phyloP scores from a whole-genome alignment of 1,139 yeast species.

The Arxiozyma slooffiae region DNA sequence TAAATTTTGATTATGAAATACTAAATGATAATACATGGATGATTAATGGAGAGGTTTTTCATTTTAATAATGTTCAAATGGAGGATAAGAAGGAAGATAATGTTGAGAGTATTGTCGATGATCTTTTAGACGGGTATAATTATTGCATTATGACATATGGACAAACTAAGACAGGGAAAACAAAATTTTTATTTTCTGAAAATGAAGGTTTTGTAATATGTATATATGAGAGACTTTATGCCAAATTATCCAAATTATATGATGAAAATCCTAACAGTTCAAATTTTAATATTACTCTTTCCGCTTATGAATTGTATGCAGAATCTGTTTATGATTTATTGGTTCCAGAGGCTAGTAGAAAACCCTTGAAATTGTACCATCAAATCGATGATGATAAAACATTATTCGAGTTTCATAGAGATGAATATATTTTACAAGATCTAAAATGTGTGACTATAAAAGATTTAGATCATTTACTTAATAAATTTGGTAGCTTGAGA shows the following conservation, averaged over 20 bases:
- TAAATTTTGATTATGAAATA: not conserved
- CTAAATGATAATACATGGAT: not conserved
- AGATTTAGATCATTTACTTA: conserved; percentile 42
- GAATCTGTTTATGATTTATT: conserved; percentile 64
- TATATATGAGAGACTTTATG: conserved; percentile 2
- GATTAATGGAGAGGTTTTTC: not conserved
- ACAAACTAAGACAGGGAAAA: conserved; percentile 82
- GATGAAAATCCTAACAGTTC: conserved; percentile 4
- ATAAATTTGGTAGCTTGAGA: conserved; percentile 46
- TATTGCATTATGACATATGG: conserved; percentile 84
- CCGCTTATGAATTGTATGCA: conserved; percentile 75
- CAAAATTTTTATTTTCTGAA: conserved; percentile 76
- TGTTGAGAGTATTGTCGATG: not conserved
- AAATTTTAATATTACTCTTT: conserved; percentile 33
- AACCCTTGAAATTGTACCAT: conserved; percentile 11
- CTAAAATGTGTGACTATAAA: conserved; percentile 5
- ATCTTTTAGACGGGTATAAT: conserved; percentile 49
- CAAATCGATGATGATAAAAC: conserved; percentile 11
- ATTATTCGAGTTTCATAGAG: conserved; percentile 3
- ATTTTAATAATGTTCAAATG: not conserved
- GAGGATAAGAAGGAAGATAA: no score
- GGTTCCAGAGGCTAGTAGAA: conserved; percentile 16
- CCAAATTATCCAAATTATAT: conserved; percentile 4
- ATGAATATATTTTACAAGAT: conserved; percentile 21
- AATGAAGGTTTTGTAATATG: conserved; percentile 36